Evolutionary conservation across 2,329 filamentous ascomycete genomes (phyloP).

Genomic region (Tolypocladium album): DNA sequence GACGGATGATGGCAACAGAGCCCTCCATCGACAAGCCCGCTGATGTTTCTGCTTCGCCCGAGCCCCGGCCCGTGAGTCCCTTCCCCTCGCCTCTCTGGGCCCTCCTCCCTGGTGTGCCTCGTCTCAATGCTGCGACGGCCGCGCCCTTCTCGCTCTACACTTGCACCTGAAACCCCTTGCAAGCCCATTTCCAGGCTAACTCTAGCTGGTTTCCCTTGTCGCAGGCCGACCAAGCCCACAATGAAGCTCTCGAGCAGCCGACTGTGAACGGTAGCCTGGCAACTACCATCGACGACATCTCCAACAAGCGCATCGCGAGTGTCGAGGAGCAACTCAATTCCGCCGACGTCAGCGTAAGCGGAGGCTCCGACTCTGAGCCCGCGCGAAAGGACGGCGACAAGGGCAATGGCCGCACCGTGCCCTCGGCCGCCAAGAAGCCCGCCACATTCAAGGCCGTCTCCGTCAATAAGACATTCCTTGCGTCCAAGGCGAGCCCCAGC

Average conservation of each 20-base stretch:
- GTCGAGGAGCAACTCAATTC: conserved; percentile 51
- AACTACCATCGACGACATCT: conserved; percentile 37
- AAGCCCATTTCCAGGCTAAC: conserved; percentile 13
- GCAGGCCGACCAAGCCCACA: conserved; percentile 26
- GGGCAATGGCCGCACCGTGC: conserved; percentile 45
- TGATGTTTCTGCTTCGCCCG: conserved; percentile 40
- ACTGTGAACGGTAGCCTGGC: conserved; percentile 35
- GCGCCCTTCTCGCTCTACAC: neutral
- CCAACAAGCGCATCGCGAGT: conserved; percentile 45
- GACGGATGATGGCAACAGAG: conserved; percentile 57
- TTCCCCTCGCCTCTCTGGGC: neutral
- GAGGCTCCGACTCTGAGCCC: conserved; percentile 67
- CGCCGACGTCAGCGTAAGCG: conserved; percentile 58
- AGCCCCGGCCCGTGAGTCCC: conserved; percentile 30
- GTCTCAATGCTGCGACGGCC: neutral
- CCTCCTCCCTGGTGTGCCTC: neutral
- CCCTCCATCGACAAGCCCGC: conserved; percentile 41
- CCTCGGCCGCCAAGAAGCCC: conserved; percentile 57
- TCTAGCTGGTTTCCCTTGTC: neutral
- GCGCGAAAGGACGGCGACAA: conserved; percentile 51
- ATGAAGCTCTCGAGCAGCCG: conserved; percentile 34
- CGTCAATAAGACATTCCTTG: conserved; percentile 74
- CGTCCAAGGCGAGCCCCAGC: conserved; percentile 49
- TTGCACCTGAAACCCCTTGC: neutral
- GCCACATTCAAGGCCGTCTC: conserved; percentile 76